These are phyloP conservation scores for Fagopyrum tataricum DNA, from an alignment of 148 eudicot genomes.

Conservation along the genomic window DNA sequence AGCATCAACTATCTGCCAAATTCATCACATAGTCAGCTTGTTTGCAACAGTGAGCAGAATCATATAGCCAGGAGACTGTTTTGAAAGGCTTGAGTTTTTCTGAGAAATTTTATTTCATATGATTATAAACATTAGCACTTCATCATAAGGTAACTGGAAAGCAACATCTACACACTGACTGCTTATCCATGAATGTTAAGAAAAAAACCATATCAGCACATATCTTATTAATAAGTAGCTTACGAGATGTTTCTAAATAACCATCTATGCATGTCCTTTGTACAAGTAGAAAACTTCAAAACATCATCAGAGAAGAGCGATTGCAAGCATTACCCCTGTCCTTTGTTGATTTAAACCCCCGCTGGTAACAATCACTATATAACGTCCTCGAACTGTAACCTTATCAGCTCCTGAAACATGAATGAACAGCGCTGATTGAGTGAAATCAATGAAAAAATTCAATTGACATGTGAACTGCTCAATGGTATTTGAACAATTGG, in stretches of 20 bases:
- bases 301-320: conserved; percentile 6
- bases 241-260: not conserved
- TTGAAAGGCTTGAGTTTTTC: not conserved
- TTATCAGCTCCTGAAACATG: conserved; percentile 50
- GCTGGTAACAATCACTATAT: conserved; percentile 78
- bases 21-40: conserved; percentile 8
- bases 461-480: not conserved
- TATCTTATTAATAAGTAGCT: not conserved
- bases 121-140: not conserved
- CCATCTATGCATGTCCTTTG: not conserved
- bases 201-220: not conserved
- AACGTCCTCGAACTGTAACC: conserved; percentile 53
- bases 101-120: not conserved
- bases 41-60: not conserved
- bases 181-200: not conserved
- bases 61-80: not conserved
- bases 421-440: not conserved
- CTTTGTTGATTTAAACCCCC: conserved; percentile 98
- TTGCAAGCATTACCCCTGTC: conserved; percentile 70
- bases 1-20: conserved; percentile 82
- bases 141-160: not conserved
- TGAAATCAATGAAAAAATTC: not conserved
- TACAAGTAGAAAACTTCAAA: conserved; percentile 2
- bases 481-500: not conserved
- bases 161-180: not conserved